phyloP scores from a whole-genome alignment of 805 yeast genomes.

The Brettanomyces sp. region DNA sequence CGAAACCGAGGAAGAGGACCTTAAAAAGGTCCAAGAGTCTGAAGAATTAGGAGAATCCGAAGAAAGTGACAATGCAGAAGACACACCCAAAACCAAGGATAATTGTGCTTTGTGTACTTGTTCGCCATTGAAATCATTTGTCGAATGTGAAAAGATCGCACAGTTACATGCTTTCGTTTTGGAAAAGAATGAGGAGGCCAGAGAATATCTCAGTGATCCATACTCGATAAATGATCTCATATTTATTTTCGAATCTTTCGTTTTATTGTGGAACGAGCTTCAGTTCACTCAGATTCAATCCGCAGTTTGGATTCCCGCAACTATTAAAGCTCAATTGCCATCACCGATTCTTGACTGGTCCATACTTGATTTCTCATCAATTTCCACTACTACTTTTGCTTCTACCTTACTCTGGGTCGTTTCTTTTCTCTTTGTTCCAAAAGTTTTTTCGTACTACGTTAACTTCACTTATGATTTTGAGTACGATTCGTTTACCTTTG shows the following conservation, averaged over 20 bases:
- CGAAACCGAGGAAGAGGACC: slow-evolving; percentile 33
- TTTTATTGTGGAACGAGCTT: slow-evolving; percentile 11
- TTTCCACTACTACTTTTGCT: slow-evolving; percentile 24
- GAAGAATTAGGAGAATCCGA: slow-evolving; percentile 49
- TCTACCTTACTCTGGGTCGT: slow-evolving; percentile 32
- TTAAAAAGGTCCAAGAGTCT: slow-evolving; percentile 5
- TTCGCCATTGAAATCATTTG: not conserved
- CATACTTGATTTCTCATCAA: slow-evolving; percentile 29
- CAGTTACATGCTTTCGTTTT: slow-evolving; percentile 14
- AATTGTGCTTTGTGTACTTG: not conserved
- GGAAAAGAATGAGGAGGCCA: slow-evolving; percentile 18
- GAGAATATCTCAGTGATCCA: slow-evolving; percentile 26
- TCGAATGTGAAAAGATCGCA: slow-evolving; percentile 7
- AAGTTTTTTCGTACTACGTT: slow-evolving; percentile 37
- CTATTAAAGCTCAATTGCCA: slow-evolving; percentile 18
- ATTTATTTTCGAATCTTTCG: slow-evolving; percentile 15
- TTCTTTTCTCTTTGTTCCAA: slow-evolving; percentile 32
- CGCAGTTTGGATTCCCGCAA: slow-evolving; percentile 14
- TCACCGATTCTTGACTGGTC: slow-evolving; percentile 11
- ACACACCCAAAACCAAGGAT: not conserved
- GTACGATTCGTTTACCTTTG: slow-evolving; percentile 43
- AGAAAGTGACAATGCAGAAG: not conserved
- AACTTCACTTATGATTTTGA: slow-evolving; percentile 46
- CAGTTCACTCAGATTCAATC: slow-evolving; percentile 6
- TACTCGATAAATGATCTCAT: slow-evolving; percentile 21